A percentile compares a stretch with the other conserved stretches of the same genome.
Conservation (phyloP, 768 basidiomycete species). For the Boletus sp. region DNA sequence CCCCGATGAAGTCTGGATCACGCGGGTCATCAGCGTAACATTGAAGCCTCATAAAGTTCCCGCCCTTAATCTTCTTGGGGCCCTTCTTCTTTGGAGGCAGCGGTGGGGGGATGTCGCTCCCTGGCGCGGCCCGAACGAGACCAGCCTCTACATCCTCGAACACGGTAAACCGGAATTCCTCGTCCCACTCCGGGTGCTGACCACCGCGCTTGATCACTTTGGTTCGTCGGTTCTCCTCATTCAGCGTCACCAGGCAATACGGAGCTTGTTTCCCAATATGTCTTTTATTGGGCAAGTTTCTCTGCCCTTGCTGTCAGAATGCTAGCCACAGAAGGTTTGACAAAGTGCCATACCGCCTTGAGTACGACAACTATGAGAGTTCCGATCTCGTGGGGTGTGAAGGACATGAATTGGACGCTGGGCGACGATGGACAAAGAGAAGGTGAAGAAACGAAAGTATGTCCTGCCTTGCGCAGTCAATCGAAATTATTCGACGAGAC, state of each 20-base stretch:
- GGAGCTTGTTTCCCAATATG: conserved; percentile 98
- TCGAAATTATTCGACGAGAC: conserved; percentile 13
- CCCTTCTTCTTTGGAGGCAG: conserved; percentile 64
- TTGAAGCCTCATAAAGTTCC: conserved; percentile 71
- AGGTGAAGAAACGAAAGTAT: conserved; percentile 2
- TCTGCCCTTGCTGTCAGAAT: conserved; percentile 44
- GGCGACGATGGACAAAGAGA: background rate
- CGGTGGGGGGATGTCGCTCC: conserved; percentile 57
- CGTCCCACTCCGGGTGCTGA: conserved; percentile 99
- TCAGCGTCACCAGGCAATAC: conserved; percentile 78
- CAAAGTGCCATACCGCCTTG: conserved; percentile 72
- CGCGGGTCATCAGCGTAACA: conserved; percentile 95
- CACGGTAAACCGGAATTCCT: conserved; percentile 91
- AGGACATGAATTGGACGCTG: conserved; percentile 45
- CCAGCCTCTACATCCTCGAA: conserved; percentile 69
- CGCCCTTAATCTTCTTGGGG: conserved; percentile 60
- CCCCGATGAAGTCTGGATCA: conserved; percentile 96
- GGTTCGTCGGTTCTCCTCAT: conserved; percentile 83
- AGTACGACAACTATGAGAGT: conserved; percentile 92
- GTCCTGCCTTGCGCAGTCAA: conserved; percentile 22
- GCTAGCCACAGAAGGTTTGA: background rate
- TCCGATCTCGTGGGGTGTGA: conserved; percentile 74
- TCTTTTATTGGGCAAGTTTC: conserved; percentile 86
- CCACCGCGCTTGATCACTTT: conserved; percentile 96
- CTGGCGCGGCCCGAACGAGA: conserved; percentile 41